phyloP scores from a whole-genome alignment of 2,329 filamentous ascomycete genomes.

The Penicillium sp. region DNA sequence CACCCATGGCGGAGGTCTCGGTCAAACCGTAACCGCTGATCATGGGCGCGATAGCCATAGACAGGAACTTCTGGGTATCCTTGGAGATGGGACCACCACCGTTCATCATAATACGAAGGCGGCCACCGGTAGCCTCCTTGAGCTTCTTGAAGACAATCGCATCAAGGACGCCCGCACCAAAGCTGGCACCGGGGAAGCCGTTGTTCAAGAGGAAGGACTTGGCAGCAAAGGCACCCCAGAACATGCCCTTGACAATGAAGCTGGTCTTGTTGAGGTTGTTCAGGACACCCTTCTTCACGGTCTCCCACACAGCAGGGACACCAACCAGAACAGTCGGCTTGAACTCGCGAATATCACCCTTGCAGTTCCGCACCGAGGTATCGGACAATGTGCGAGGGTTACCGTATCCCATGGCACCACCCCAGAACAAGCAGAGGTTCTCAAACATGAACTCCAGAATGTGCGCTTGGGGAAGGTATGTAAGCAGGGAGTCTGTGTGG shows the following conservation, averaged over 20 bases:
- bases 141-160: constrained; percentile 87
- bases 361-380: constrained; percentile 80
- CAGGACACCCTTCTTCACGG: constrained; percentile 91
- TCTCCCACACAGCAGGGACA: constrained; percentile 96
- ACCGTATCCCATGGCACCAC: constrained; percentile 90
- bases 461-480: constrained; percentile 91
- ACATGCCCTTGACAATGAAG: constrained; percentile 72
- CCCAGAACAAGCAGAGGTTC: constrained; percentile 85
- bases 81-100: constrained; percentile 88
- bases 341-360: constrained; percentile 91
- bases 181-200: constrained; percentile 49
- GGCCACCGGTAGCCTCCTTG: constrained; percentile 84
- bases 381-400: constrained; percentile 88
- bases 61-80: constrained; percentile 87
- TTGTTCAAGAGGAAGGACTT: constrained; percentile 61
- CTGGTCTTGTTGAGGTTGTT: constrained; percentile 72
- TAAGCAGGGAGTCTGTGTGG: constrained; percentile 75
- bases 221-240: constrained; percentile 67
- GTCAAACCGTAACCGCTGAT: constrained; percentile 91
- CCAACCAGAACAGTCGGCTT: constrained; percentile 87
- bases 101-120: constrained; percentile 87
- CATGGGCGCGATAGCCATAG: constrained; percentile 91
- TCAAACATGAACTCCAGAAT: constrained; percentile 97
- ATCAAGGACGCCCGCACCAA: constrained; percentile 70
- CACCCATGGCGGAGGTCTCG: constrained; percentile 74